A percentile compares a stretch with the other conserved stretches of the same genome.
Evolutionary conservation across 768 basidiomycete species (phyloP).

Genomic region (Boletus rufocinnamomeus): DNA sequence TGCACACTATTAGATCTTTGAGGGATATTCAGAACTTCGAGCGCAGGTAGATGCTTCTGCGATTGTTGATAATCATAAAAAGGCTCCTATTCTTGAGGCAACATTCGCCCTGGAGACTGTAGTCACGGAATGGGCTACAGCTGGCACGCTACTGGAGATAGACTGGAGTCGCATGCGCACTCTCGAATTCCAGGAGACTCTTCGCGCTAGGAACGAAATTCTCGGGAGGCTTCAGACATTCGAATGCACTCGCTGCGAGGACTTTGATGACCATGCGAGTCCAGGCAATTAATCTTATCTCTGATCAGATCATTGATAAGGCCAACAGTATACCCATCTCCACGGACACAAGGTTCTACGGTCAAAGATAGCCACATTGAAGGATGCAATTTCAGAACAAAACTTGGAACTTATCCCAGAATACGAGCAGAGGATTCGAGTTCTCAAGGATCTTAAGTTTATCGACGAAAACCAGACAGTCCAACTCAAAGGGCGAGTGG

Average conservation of each 20-base stretch:
- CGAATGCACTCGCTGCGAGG: constrained; percentile 58
- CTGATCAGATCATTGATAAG: constrained; percentile 11
- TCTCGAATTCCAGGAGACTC: constrained; percentile 88
- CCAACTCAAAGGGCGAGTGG: constrained; percentile 93
- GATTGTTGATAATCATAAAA: constrained; percentile 67
- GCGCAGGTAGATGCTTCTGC: constrained; percentile 66
- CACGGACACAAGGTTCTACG: constrained; percentile 78
- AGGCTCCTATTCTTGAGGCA: constrained; percentile 60
- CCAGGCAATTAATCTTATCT: not conserved
- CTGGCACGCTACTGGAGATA: constrained; percentile 61
- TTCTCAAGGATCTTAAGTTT: constrained; percentile 88
- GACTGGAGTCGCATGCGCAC: constrained; percentile 83
- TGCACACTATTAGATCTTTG: not conserved
- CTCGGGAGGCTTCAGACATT: constrained; percentile 43
- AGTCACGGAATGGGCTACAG: constrained; percentile 57
- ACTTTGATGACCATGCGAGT: constrained; percentile 79
- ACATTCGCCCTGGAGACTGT: constrained; percentile 50
- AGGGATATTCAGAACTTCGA: not conserved
- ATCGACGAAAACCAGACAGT: constrained; percentile 97
- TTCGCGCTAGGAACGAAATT: constrained; percentile 60
- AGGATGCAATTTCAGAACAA: constrained; percentile 89
- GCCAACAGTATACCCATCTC: constrained; percentile 64
- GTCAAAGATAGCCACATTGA: constrained; percentile 74
- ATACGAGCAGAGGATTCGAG: constrained; percentile 91
- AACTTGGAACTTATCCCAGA: constrained; percentile 96